Conservation (phyloP, 305 asterid genomes). For the Ilex paraguariensis region DNA sequence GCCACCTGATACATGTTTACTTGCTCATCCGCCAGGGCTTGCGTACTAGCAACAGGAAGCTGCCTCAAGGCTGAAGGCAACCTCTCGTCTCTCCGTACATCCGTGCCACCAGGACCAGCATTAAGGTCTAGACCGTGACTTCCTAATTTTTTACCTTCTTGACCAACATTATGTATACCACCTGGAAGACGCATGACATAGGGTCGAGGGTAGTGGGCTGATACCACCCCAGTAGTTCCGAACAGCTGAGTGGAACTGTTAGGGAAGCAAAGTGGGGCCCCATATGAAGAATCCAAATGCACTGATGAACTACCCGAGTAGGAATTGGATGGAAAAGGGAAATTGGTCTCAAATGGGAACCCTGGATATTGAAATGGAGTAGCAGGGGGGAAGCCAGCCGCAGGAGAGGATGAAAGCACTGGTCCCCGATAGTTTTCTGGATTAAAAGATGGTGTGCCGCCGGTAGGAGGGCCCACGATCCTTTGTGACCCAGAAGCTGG, state of each 20-base stretch:
- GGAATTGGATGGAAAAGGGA: slow-evolving; percentile 38
- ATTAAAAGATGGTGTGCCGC: slow-evolving; percentile 22
- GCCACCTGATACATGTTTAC: slow-evolving; percentile 31
- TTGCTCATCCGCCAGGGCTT: slow-evolving; percentile 39
- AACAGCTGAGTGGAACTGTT: slow-evolving; percentile 37
- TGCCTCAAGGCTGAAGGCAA: slow-evolving; percentile 24
- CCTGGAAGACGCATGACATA: slow-evolving; percentile 36
- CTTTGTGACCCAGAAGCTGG: slow-evolving; percentile 37
- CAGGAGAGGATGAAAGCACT: slow-evolving; percentile 53
- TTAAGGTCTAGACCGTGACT: slow-evolving; percentile 53
- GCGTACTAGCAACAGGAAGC: slow-evolving; percentile 30
- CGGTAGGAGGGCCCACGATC: slow-evolving; percentile 29
- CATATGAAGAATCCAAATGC: slow-evolving; percentile 40
- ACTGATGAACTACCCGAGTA: slow-evolving; percentile 39
- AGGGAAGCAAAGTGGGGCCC: slow-evolving; percentile 35
- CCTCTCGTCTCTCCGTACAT: slow-evolving; percentile 34
- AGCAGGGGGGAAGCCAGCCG: slow-evolving; percentile 36
- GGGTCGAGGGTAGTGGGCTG: slow-evolving; percentile 50
- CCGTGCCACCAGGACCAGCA: slow-evolving; percentile 44
- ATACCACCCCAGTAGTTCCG: slow-evolving; percentile 31
- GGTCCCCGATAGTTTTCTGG: slow-evolving; percentile 43
- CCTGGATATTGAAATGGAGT: slow-evolving; percentile 34
- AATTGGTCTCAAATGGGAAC: slow-evolving; percentile 43
- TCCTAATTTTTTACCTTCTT: slow-evolving; percentile 37
- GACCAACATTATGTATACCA: slow-evolving; percentile 19